Evolutionary conservation across 2,329 filamentous ascomycete genomes (phyloP).

Genomic region (Penicillium sp.): DNA sequence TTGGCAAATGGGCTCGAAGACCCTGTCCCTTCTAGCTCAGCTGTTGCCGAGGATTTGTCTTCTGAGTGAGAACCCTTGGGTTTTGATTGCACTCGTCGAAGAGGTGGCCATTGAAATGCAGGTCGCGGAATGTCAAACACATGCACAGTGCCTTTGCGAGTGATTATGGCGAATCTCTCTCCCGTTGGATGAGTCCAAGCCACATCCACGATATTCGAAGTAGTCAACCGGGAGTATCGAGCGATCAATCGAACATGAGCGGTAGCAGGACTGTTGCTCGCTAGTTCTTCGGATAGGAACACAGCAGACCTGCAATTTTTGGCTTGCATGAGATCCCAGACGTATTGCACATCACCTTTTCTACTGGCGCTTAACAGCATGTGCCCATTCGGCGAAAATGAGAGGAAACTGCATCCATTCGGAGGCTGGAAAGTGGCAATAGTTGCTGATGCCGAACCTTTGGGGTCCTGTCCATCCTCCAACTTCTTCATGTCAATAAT

Average conservation of each 20-base stretch:
- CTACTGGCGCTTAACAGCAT: constrained; percentile 46
- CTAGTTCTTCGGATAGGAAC: constrained; percentile 34
- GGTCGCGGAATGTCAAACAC: constrained; percentile 79
- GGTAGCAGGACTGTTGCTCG: constrained; percentile 17
- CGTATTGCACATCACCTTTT: constrained; percentile 48
- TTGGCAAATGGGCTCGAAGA: constrained; percentile 56
- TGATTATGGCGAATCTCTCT: constrained; percentile 82
- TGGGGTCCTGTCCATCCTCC: constrained; percentile 36
- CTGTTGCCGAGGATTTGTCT: constrained; percentile 31
- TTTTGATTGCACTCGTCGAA: constrained; percentile 44
- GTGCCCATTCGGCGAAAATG: constrained; percentile 45
- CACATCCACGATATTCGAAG: constrained; percentile 85
- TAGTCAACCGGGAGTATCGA: constrained; percentile 85
- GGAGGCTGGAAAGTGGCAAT: constrained; percentile 46
- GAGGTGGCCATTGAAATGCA: constrained; percentile 83
- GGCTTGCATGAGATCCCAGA: constrained; percentile 49
- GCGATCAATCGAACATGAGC: constrained; percentile 72
- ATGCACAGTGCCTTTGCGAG: constrained; percentile 92
- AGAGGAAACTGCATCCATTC: constrained; percentile 48
- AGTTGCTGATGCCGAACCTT: constrained; percentile 31
- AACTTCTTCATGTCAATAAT: constrained; percentile 44
- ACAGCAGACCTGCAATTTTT: constrained; percentile 38
- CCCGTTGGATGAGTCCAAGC: constrained; percentile 79
- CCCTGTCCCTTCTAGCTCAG: constrained; percentile 39
- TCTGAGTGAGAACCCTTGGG: constrained; percentile 31